Evolutionary conservation across 2,329 filamentous ascomycete species (phyloP), one percentile per base, ranked within the genome.

Genomic region (Cucurbitaria berberidis): DNA sequence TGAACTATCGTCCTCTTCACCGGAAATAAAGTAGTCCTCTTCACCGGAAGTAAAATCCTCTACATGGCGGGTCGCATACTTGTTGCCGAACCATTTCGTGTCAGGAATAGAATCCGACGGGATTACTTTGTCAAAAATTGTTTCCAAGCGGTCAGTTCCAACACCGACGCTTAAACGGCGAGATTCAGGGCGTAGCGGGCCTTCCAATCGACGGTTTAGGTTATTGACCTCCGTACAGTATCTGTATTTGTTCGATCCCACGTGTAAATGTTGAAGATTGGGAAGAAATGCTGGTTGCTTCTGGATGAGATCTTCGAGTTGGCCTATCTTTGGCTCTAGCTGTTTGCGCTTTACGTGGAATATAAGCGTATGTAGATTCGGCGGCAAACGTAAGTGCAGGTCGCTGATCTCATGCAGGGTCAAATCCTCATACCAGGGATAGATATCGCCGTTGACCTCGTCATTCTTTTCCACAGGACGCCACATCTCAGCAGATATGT

Each of bases 401-500:
- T 35, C 36, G 26, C 34, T 26, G 24, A 5, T 26, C 24, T 26
- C 9, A 26, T 26, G 5, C 24, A 9, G 24, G 9, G 24, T 26
- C 24, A 26, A 5, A 26, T 27, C n/a, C 22, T 22, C 21, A 5
- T 45, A n/a, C 22, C 24, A 3, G 3, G 29, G n/a, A 8, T 5
- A 21, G n/a, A 18, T 13, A n/a, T 24, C 22, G n/a, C 19, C 34
- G 19, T 2, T 27, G 13, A 15, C 24, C 8, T 18, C n/a, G 18
- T 36, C n/a, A 4, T 8, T 5, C 4, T 2, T n/a, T 13, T 45
- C 48, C 4, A 34, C 15, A 15, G 16, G 32, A 10, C 40, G 18
- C 48, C 48, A 51, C 43, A 46, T 27, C 15, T n/a, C 29, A 10
- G 43, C 21, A 34, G 35, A 21, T 3, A 35, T 41, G 19, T 45